Percentiles rank a stretch among this genome's conserved stretches.
Evolutionary conservation across 2,329 filamentous ascomycete species (phyloP).

Genomic region (Pseudopyrenochaeta lycopersici): DNA sequence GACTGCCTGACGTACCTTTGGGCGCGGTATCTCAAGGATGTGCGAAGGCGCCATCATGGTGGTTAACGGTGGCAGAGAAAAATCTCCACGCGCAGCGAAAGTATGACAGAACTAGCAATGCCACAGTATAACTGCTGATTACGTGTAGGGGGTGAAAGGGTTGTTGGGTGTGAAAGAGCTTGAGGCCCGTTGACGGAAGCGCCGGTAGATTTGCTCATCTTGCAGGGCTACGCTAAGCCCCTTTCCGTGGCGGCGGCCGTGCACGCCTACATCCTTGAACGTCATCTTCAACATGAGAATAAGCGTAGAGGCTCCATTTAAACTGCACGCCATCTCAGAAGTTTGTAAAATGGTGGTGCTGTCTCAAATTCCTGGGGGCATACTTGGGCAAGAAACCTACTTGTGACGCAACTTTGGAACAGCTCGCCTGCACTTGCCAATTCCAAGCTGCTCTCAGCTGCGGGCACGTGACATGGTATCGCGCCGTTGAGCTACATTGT

Average conservation of each 20-base stretch:
- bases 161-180: constrained; percentile 9
- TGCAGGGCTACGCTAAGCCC: constrained; percentile 26
- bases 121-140: constrained; percentile 20
- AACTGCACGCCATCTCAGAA: neutral
- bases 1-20: constrained; percentile 41
- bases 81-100: constrained; percentile 2
- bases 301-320: neutral
- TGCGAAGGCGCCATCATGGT: constrained; percentile 44
- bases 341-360: neutral
- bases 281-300: constrained; percentile 2
- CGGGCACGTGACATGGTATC: neutral
- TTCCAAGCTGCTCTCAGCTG: neutral
- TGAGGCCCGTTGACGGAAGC: constrained; percentile 14
- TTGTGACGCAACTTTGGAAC: neutral
- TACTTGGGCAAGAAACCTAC: neutral
- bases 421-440: constrained; percentile 3
- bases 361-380: neutral
- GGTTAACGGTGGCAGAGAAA: constrained; percentile 8
- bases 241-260: constrained; percentile 14
- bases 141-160: constrained; percentile 6
- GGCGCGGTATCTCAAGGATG: constrained; percentile 49
- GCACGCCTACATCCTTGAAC: constrained; percentile 9
- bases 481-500: neutral
- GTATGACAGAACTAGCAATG: constrained; percentile 22
- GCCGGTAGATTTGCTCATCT: constrained; percentile 34